Percentiles rank a stretch among this genome's conserved stretches.
These are phyloP conservation scores for Hirsutella rhossiliensis DNA, from an alignment of 2,329 filamentous ascomycete species.

Conservation along the genomic window DNA sequence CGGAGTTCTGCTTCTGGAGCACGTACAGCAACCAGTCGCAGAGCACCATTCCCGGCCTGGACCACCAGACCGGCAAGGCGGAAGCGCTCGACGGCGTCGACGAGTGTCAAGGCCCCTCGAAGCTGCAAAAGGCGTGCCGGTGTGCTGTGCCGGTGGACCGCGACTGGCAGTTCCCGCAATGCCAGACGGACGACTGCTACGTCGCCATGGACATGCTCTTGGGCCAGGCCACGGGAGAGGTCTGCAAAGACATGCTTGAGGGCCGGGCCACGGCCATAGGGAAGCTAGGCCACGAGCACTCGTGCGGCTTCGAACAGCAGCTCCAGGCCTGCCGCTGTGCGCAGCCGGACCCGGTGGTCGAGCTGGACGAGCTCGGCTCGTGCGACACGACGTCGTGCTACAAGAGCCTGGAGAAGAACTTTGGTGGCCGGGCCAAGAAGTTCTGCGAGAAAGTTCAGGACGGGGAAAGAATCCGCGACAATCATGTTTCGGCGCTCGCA, in stretches of 20 bases:
- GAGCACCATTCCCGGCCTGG: too few species aligned
- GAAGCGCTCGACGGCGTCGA: neutral
- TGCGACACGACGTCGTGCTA: neutral
- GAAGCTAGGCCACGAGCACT: neutral
- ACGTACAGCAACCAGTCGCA: neutral
- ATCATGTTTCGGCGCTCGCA: too few species aligned
- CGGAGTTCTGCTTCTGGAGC: neutral
- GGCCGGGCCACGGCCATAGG: neutral
- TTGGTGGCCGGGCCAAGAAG: neutral
- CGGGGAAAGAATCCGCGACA: neutral
- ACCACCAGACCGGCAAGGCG: too few species aligned
- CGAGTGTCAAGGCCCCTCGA: neutral
- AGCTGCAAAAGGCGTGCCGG: neutral
- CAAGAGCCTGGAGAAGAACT: neutral
- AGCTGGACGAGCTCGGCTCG: neutral
- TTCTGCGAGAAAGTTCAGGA: neutral
- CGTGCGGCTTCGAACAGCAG: neutral
- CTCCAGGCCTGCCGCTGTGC: neutral
- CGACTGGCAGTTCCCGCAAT: neutral
- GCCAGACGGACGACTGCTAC: neutral
- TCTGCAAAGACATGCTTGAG: neutral
- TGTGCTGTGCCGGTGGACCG: neutral
- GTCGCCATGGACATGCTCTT: neutral
- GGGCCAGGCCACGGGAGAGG: neutral
- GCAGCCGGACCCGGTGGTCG: neutral